Base-by-base conservation (phyloP, 1,284 basidiomycete genomes). In the Pulchroboletus neoregius region DNA sequence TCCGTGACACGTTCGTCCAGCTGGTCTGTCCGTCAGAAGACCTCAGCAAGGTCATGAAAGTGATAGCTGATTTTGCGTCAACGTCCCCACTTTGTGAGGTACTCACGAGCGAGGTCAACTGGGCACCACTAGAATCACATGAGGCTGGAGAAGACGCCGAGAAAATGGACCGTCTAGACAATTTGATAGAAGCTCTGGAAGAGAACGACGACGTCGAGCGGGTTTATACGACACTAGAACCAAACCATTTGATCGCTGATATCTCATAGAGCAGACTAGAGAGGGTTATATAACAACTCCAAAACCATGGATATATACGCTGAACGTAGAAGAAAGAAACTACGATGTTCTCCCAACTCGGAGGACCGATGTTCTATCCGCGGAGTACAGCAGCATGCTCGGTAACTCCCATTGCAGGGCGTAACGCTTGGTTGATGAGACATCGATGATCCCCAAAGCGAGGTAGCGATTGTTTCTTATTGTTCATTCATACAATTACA, bases 191-290 rank as follows among this genome's bases (percentile, higher is more conserved):
- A 31, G 73, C 71, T 9, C 62, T 88, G 33, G 81, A 85, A 60
- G 78, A 73, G 22, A 69, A 80, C 51, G 80, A 80, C 50, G 84
- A 86, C 58, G 79, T 77, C 12, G 67, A 81, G 45, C 75, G 75
- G 37, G 80, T 87, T 34, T 85, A 79, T 72, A 84, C 81, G 37
- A 78, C 73, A 22, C 49, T 75, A 36, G 72, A 72, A 44, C 49
- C 51, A 13, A 66, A 66, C 30, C 40, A 32, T 49, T 44, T 68
- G 16, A 48, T 68, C 26, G 61, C 51, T 40, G 58, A 56, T 49
- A 32, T 45, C 35, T 46, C 41, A 43, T 65, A 53, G 49, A 46
- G 35, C 40, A 54, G 11, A 26, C n/a, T 49, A 49, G 45, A 45
- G 31, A 18, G 18, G 27, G 18, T 36, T 23, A 30, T 15, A 34